phyloP scores from a whole-genome alignment of 345 rosid species.

The Brassica rapa region DNA sequence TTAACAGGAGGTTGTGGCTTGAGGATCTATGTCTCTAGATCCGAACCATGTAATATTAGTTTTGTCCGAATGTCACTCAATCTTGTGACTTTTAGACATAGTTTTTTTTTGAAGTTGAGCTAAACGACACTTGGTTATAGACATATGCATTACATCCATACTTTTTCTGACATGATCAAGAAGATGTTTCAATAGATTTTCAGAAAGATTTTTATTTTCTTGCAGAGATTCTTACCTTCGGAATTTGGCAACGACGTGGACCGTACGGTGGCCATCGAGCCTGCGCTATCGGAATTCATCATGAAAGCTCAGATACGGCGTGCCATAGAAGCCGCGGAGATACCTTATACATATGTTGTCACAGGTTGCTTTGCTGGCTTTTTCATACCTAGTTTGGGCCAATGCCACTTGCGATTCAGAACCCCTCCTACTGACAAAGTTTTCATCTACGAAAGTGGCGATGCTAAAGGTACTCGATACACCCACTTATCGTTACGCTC shows the following conservation, averaged over 20 bases:
- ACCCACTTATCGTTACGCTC: background rate
- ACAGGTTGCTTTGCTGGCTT: slow-evolving; percentile 57
- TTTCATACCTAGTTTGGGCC: slow-evolving; percentile 45
- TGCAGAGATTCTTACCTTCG: slow-evolving; percentile 69
- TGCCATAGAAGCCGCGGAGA: slow-evolving; percentile 54
- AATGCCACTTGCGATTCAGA: slow-evolving; percentile 41
- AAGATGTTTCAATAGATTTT: background rate
- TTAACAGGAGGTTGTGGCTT: background rate
- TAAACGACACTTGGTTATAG: background rate
- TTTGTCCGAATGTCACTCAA: background rate
- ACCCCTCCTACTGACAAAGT: slow-evolving; percentile 66
- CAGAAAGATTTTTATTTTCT: background rate
- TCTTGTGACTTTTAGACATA: background rate
- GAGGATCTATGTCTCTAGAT: no score
- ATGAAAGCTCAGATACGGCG: slow-evolving; percentile 61
- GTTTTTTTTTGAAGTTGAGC: background rate
- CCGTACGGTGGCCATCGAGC: slow-evolving; percentile 52
- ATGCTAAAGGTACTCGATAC: slow-evolving; percentile 46
- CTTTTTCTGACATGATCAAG: background rate
- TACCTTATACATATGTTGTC: slow-evolving; percentile 59
- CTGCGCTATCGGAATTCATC: slow-evolving; percentile 44
- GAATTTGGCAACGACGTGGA: slow-evolving; percentile 73
- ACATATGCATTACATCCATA: background rate
- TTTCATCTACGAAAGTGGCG: slow-evolving; percentile 54
- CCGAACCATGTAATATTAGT: background rate